These are phyloP conservation scores for Celoporthe dispersa DNA, from an alignment of 2,329 filamentous ascomycete species.

Conservation along the genomic window DNA sequence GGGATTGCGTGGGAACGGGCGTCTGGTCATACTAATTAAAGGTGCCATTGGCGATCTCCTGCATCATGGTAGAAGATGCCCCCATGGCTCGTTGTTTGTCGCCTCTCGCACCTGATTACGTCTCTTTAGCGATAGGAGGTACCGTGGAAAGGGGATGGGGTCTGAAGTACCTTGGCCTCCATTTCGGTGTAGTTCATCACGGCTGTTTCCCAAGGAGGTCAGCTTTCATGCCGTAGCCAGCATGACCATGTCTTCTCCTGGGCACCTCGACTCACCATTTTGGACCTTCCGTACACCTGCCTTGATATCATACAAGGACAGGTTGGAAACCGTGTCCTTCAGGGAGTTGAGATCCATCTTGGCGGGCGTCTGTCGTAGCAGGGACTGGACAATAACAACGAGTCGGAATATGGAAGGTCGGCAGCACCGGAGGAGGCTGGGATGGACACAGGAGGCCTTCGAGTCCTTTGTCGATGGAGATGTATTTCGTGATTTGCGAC, in stretches of 20 bases:
- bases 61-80: conserved; percentile 81
- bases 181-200: conserved; percentile 99
- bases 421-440: neutral
- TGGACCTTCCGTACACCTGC: conserved; percentile 93
- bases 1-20: neutral
- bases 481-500: conserved; percentile 7
- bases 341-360: conserved; percentile 85
- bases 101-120: conserved; percentile 83
- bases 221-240: conserved; percentile 6
- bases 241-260: neutral
- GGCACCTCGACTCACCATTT: conserved; percentile 72
- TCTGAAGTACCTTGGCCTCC: conserved; percentile 65
- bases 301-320: conserved; percentile 94
- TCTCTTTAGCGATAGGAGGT: conserved; percentile 29
- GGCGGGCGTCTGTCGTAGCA: conserved; percentile 30
- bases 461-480: conserved; percentile 11
- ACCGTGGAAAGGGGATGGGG: conserved; percentile 12
- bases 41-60: conserved; percentile 96
- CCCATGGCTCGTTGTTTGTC: conserved; percentile 99
- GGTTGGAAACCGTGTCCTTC: conserved; percentile 85
- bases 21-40: conserved; percentile 84
- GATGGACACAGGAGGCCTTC: conserved; percentile 9
- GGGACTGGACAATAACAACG: neutral
- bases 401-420: conserved; percentile 4
- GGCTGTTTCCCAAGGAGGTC: conserved; percentile 54